phyloP scores from a whole-genome alignment of 805 yeast genomes.

The Kregervanrija pseudodelftensis region DNA sequence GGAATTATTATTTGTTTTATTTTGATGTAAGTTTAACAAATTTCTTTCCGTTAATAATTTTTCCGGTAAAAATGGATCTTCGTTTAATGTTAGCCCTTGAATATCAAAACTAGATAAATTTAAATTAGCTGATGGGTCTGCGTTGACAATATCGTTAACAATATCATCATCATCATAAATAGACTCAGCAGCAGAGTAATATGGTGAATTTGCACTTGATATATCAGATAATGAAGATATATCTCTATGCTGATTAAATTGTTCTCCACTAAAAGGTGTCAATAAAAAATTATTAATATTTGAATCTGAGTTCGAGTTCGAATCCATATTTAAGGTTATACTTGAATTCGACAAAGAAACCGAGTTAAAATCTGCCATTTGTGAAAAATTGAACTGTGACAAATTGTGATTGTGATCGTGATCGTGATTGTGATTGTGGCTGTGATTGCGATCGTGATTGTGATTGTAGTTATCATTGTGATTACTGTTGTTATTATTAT shows the following conservation, averaged over 20 bases:
- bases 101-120: constrained; percentile 9
- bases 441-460: not conserved
- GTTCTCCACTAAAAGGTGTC: constrained; percentile 12
- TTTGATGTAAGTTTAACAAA: constrained; percentile 10
- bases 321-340: not conserved
- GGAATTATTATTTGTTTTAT: constrained; percentile 8
- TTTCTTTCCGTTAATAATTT: not conserved
- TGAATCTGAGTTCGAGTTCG: not conserved
- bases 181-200: constrained; percentile 21
- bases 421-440: not conserved
- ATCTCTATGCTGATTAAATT: constrained; percentile 12
- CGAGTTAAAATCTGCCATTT: constrained; percentile 2
- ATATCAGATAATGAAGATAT: constrained; percentile 15
- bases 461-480: not conserved
- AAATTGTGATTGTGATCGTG: not conserved
- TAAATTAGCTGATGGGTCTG: constrained; percentile 11
- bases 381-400: constrained; percentile 5
- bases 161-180: constrained; percentile 16
- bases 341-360: constrained; percentile 1
- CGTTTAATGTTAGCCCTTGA: not conserved
- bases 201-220: constrained; percentile 21
- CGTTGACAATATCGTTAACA: constrained; percentile 1
- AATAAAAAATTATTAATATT: constrained; percentile 1
- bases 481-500: not conserved
- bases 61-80: not conserved